Evolutionary conservation across 257 asterid species (phyloP).

Genomic region (Salvia rosmarinus): DNA sequence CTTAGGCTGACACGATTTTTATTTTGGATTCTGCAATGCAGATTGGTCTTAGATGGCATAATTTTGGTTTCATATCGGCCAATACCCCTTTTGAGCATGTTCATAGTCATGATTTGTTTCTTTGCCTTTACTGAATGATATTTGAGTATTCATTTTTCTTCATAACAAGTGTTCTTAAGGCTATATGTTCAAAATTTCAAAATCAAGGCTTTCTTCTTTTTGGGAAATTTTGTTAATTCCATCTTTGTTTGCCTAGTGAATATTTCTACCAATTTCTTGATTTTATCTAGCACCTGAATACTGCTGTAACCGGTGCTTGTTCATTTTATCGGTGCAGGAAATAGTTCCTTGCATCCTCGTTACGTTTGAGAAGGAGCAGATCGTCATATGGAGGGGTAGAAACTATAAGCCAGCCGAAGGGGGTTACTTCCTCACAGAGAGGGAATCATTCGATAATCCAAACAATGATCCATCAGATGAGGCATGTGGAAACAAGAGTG

Average conservation of each 20-base stretch:
- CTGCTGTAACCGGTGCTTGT: slow-evolving; percentile 7
- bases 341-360: slow-evolving; percentile 87
- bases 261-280: not conserved
- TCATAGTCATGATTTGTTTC: too few species aligned
- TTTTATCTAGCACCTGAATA: not conserved
- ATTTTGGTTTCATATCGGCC: not conserved
- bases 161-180: too few species aligned
- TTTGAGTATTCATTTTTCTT: too few species aligned
- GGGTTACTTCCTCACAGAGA: slow-evolving; percentile 60
- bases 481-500: slow-evolving; percentile 30
- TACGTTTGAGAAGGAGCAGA: slow-evolving; percentile 90
- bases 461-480: slow-evolving; percentile 31
- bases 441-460: slow-evolving; percentile 55
- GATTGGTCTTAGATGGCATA: too few species aligned
- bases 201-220: not conserved
- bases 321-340: slow-evolving; percentile 52
- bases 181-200: too few species aligned
- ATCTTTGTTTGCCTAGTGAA: not conserved
- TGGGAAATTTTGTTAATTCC: not conserved
- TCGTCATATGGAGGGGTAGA: slow-evolving; percentile 86
- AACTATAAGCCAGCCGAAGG: slow-evolving; percentile 63
- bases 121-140: too few species aligned
- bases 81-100: too few species aligned
- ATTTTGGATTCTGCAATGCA: too few species aligned
- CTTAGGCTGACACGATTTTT: too few species aligned